Evolutionary conservation across 1,139 yeast species (phyloP).

Genomic region (Debaryomyces sp.): DNA sequence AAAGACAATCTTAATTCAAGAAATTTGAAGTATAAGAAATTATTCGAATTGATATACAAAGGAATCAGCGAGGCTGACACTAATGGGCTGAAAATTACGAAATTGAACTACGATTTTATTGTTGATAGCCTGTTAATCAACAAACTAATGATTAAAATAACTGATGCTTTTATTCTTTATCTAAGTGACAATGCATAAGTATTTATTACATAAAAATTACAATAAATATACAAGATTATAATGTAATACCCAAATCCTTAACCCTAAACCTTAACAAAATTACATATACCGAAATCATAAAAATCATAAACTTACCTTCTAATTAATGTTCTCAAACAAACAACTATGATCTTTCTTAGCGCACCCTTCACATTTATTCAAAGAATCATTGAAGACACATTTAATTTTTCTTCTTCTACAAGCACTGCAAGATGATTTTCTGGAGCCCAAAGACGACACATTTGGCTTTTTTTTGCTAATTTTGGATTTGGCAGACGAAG

Average conservation of each 20-base stretch:
- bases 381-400: constrained; percentile 33
- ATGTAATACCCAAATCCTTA: constrained; percentile 4
- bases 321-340: constrained; percentile 23
- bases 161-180: constrained; percentile 22
- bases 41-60: constrained; percentile 45
- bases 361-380: constrained; percentile 41
- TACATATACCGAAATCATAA: constrained; percentile 1
- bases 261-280: constrained; percentile 1
- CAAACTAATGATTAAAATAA: constrained; percentile 25
- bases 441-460: constrained; percentile 9
- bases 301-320: not conserved
- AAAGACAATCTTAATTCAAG: constrained; percentile 42
- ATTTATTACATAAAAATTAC: constrained; percentile 3
- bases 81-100: constrained; percentile 20
- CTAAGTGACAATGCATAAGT: constrained; percentile 4
- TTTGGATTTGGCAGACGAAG: not conserved
- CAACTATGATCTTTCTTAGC: constrained; percentile 38
- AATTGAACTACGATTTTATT: constrained; percentile 46
- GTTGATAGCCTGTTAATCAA: constrained; percentile 24
- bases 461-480: constrained; percentile 4
- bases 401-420: constrained; percentile 46
- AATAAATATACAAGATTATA: constrained; percentile 5
- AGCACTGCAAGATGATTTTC: constrained; percentile 39
- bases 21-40: constrained; percentile 41
- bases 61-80: constrained; percentile 32